Evolutionary conservation across 2,329 filamentous ascomycete genomes (phyloP), one percentile per base, ranked within the genome.

Genomic region (Septoria linicola): DNA sequence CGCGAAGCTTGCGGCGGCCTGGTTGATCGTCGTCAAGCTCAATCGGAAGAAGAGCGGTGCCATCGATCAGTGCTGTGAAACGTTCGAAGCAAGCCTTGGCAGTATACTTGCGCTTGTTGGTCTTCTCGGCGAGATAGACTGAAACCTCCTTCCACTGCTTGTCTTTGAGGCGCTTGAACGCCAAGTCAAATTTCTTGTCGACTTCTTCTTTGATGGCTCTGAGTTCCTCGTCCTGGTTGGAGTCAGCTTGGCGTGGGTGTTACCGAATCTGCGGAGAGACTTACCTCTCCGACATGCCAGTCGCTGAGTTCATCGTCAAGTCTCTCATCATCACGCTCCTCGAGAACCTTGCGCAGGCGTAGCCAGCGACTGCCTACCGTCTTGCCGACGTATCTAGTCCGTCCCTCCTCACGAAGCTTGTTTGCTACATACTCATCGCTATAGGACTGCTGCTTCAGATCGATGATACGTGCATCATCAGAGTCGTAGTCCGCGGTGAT

Each of bases 261-360:
- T 41, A 8, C 19, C 13, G 14, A 14, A 16, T 16, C 8, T 25
- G 4, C 19, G 7, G 20, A 41, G 17, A 51, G 7, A 52, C 68
- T 59, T 63, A 77, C 76, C 62, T 80, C 77, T 14, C 70, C 71
- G 10, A 70, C 65, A 43, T 74, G 69, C 77, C 77, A 80, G 58
- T 76, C 75, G 42, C 69, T 74, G 53, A 74, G 63, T 32, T 76
- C 72, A 42, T 74, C 71, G 39, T 74, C 68, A 0, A 80, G 66
- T 19, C 71, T 64, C 37, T 71, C 68, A 51, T 79, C 75, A n/a
- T 74, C 67, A 17, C 68, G 67, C 31, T 69, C 63, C 27, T 71
- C 69, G 37, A 76, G 65, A 1, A 68, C 70, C 31, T 70, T 66
- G 47, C 72, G 71, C 42, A 79, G 68, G 17, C 76, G 73, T 35